Evolutionary conservation across 1,139 yeast species (phyloP), one percentile per base, ranked within the genome.

Genomic region (Magnusiomyces magnusii): DNA sequence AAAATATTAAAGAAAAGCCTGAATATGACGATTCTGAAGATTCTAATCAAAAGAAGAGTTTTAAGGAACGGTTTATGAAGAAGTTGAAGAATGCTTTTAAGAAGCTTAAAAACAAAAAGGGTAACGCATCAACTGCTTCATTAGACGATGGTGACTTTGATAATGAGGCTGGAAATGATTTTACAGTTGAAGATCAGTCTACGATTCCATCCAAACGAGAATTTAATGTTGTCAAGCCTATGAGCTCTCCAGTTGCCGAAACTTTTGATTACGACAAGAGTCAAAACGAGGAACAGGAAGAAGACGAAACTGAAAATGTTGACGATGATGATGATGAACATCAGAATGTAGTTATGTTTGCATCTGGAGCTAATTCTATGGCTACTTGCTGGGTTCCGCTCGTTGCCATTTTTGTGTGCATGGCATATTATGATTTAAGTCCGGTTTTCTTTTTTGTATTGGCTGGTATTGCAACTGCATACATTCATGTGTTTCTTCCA

Each of bases 321-420:
- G n/a, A 23, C 15, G 34, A 25, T n/a, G n/a, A 23, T 25, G 51
- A 25, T 23, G 31, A 21, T 9, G 34, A 25, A 25, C 19, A 17
- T 3, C 17, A 47, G 51, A 15, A 17, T 5, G 9, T 47, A 24
- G 17, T 50, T 17, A 28, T 28, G 41, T 36, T 34, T 47, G 34
- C 34, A 19, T 60, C 62, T 47, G 58, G 60, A 17, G 62, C 57
- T 21, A 54, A 51, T 23, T 25, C 42, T 13, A 52, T 60, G 56
- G 60, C 59, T 2, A 55, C 58, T 13, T 60, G 54, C 23, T 60
- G 62, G 62, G 52, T 57, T 44, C 62, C 62, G 7, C 49, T 60
- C 17, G 47, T 56, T 55, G 47, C 58, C 2, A 47, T 57, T 15
- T 57, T 58, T 51, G 57, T 55, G 5, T 47, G 54, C 28, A 56